These are phyloP conservation scores for Suhomyces kilbournensis DNA, from an alignment of 805 yeast genomes.

Conservation along the genomic window DNA sequence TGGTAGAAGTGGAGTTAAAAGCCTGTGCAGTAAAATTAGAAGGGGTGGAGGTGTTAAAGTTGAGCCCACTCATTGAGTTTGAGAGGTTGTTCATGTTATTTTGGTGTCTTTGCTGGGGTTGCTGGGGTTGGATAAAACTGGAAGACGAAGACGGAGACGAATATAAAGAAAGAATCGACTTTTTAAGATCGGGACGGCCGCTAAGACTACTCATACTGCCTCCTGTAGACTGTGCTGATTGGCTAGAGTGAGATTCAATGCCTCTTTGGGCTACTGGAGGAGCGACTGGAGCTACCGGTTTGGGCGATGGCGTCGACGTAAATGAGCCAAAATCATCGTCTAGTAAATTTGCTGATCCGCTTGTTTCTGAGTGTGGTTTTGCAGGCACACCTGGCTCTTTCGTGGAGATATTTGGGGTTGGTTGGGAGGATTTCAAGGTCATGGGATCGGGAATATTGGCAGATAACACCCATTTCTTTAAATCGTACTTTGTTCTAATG, in stretches of 20 bases:
- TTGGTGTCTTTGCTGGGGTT: slow-evolving; percentile 4
- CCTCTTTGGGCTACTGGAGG: slow-evolving; percentile 1
- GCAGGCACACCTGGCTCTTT: neutral
- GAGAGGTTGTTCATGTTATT: slow-evolving; percentile 12
- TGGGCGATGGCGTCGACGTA: slow-evolving; percentile 25
- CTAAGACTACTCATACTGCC: slow-evolving; percentile 23
- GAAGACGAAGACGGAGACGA: slow-evolving; percentile 56
- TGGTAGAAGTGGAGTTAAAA: slow-evolving; percentile 1
- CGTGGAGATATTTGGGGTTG: neutral
- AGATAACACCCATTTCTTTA: slow-evolving; percentile 80
- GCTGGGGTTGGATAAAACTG: slow-evolving; percentile 19
- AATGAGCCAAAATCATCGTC: slow-evolving; percentile 45
- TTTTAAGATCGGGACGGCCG: slow-evolving; percentile 80
- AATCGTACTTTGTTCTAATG: slow-evolving; percentile 87
- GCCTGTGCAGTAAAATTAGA: neutral
- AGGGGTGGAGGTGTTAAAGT: slow-evolving; percentile 5
- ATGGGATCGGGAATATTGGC: slow-evolving; percentile 58
- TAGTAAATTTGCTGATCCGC: slow-evolving; percentile 13
- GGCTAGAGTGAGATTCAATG: slow-evolving; percentile 11
- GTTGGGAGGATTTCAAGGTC: slow-evolving; percentile 18
- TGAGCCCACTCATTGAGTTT: slow-evolving; percentile 22
- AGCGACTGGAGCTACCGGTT: slow-evolving; percentile 10
- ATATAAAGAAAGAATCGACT: slow-evolving; percentile 86
- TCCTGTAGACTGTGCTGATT: slow-evolving; percentile 36
- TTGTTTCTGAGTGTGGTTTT: neutral